Conservation (phyloP, 805 yeast species). For the Yueomyces sp. region DNA sequence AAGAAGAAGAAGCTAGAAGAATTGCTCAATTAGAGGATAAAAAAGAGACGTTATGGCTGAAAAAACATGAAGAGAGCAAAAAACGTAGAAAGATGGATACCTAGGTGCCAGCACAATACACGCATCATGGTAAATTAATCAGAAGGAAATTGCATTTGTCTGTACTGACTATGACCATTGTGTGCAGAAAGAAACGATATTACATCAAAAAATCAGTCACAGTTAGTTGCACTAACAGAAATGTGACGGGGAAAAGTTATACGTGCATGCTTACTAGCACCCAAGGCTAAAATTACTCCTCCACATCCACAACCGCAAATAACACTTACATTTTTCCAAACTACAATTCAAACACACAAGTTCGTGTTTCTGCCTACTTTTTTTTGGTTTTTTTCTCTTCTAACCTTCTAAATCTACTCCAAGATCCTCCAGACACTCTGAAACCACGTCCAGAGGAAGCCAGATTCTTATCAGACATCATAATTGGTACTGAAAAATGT, state of each 20-base stretch:
- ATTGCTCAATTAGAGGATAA: constrained; percentile 68
- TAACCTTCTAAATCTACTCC: background rate
- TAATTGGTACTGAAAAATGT: no score
- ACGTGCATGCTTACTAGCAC: background rate
- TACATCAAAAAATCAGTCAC: background rate
- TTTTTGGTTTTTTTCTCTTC: background rate
- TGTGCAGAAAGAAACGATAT: no score
- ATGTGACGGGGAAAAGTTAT: background rate
- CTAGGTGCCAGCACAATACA: background rate
- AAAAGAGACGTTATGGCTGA: constrained; percentile 52
- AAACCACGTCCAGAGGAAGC: no score
- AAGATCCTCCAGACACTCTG: no score
- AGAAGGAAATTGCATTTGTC: background rate
- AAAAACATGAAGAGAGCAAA: constrained; percentile 33
- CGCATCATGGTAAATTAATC: background rate
- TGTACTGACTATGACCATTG: no score
- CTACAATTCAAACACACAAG: no score
- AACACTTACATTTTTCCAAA: no score
- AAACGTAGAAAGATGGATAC: background rate
- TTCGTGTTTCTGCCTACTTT: background rate
- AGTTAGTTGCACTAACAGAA: background rate
- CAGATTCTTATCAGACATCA: no score
- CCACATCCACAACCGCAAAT: no score
- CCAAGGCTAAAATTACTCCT: no score
- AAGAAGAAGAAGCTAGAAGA: constrained; percentile 57